Evolutionary conservation across 108 stramenopile species (phyloP).

Genomic region (Ochromonas danica): DNA sequence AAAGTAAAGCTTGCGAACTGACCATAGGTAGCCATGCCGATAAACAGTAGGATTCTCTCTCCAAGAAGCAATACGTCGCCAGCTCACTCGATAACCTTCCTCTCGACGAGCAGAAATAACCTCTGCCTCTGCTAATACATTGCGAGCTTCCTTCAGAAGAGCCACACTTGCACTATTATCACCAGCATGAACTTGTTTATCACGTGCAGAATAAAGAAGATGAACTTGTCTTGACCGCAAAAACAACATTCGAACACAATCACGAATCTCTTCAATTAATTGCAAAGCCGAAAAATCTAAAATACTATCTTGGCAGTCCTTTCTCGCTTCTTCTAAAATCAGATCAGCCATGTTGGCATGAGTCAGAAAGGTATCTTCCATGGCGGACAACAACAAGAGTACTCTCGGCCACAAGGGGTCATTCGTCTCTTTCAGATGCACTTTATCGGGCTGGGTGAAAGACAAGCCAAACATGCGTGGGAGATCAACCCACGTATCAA

Average conservation of each 20-base stretch:
- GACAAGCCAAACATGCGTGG: slow-evolving; percentile 31
- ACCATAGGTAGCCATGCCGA: slow-evolving; percentile 38
- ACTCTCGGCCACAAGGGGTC: slow-evolving; percentile 11
- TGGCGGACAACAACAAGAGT: slow-evolving; percentile 6
- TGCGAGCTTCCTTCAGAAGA: slow-evolving; percentile 16
- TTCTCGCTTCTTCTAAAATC: neutral
- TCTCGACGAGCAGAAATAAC: slow-evolving; percentile 12
- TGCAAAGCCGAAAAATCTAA: neutral
- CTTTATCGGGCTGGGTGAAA: slow-evolving; percentile 36
- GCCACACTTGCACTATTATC: neutral
- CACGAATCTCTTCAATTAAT: slow-evolving; percentile 26
- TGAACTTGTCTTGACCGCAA: slow-evolving; percentile 26
- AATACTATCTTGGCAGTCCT: neutral
- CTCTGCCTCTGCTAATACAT: slow-evolving; percentile 25
- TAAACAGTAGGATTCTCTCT: slow-evolving; percentile 43
- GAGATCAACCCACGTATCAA: slow-evolving; percentile 39
- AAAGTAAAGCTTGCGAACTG: slow-evolving; percentile 34
- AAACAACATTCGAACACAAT: neutral
- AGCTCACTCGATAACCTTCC: slow-evolving; percentile 7
- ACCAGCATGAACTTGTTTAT: neutral
- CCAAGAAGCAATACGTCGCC: slow-evolving; percentile 36
- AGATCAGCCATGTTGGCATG: neutral
- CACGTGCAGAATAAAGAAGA: slow-evolving; percentile 22
- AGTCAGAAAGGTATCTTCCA: slow-evolving; percentile 7
- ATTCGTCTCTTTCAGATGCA: slow-evolving; percentile 4